Base-by-base conservation (phyloP, 1,284 basidiomycete genomes). In the Ganoderma sinense region DNA sequence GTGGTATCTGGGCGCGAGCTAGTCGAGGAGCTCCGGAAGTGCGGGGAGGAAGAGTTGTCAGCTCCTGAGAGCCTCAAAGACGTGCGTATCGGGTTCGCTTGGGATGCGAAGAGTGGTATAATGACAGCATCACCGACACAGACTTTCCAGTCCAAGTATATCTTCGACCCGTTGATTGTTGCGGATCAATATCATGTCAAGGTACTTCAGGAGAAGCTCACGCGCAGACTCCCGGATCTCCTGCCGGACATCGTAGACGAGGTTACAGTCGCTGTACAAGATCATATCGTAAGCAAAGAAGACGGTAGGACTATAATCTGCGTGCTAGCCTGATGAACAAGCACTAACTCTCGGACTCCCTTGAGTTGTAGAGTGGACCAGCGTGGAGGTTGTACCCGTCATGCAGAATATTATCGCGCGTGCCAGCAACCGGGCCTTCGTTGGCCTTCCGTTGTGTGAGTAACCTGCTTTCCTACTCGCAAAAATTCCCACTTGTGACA, bases 391-490 rank as follows among this genome's bases (percentile, higher is more conserved):
- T 7, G 23, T 69, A 33, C 33, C 45, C 7, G 36, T 62, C 1
- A 55, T 66, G 23, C 67, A 61, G 58, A 43, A 70, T 39, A 69
- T 73, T 39, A 58, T 73, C 29, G 67, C 62, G 4, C 60, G 69
- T 1, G 63, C 64, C n/a, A 84, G 80, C 69, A 87, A 86, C 73
- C 80, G 85, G 41, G 82, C 83, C 7, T 84, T 87, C 65, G 82
- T 87, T 66, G 85, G 86, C 0, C 66, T 78, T 8, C 82, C 83
- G 4, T 16, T 66, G 20, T 23, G 68, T 84, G 14, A 85, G 85
- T 79, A 51, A 36, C 10, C 36, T 36, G 61, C 16, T 18, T 23
- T n/a, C 10, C 1, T 48, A 2, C 5, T 45, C 43, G 2, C 20
- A 45, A 45, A 45, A 23, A n/a, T 20, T 7, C n/a, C 20, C n/a